phyloP scores from a whole-genome alignment of 306 rosid genomes.

The Vigna hirtella region DNA sequence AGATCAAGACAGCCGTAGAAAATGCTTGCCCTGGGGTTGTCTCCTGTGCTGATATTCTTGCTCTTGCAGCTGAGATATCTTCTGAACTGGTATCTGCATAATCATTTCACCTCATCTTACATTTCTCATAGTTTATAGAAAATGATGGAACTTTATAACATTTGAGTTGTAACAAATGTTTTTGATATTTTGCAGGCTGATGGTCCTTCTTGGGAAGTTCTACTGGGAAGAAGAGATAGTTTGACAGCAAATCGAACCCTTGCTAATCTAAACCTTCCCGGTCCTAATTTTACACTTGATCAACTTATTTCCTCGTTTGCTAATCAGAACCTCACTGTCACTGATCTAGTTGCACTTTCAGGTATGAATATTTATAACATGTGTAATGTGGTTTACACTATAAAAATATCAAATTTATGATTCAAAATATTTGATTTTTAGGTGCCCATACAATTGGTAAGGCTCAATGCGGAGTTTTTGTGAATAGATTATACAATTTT shows the following conservation, averaged over 20 bases:
- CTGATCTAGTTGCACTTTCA: constrained; percentile 66
- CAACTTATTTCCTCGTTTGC: constrained; percentile 23
- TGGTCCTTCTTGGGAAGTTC: constrained; percentile 59
- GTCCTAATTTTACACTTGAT: constrained; percentile 27
- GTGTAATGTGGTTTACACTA: no score
- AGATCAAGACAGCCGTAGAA: constrained; percentile 59
- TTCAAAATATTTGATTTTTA: background rate
- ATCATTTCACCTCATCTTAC: background rate
- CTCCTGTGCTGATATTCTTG: constrained; percentile 69
- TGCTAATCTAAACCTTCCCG: constrained; percentile 52
- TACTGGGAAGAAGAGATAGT: constrained; percentile 66
- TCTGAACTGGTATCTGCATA: constrained; percentile 45
- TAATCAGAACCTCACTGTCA: constrained; percentile 41
- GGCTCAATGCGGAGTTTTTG: constrained; percentile 40
- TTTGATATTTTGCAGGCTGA: background rate
- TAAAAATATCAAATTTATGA: background rate
- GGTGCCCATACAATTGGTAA: constrained; percentile 58
- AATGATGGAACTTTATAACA: no score
- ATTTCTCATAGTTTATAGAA: no score
- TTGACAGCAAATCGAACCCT: constrained; percentile 49
- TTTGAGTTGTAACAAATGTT: no score
- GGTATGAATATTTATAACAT: constrained; percentile 42
- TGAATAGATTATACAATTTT: constrained; percentile 44
- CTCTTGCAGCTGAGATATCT: constrained; percentile 59
- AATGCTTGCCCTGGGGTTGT: constrained; percentile 55